Evolutionary conservation across 106 monocot species (phyloP).

Genomic region (Dendrobium nobile): DNA sequence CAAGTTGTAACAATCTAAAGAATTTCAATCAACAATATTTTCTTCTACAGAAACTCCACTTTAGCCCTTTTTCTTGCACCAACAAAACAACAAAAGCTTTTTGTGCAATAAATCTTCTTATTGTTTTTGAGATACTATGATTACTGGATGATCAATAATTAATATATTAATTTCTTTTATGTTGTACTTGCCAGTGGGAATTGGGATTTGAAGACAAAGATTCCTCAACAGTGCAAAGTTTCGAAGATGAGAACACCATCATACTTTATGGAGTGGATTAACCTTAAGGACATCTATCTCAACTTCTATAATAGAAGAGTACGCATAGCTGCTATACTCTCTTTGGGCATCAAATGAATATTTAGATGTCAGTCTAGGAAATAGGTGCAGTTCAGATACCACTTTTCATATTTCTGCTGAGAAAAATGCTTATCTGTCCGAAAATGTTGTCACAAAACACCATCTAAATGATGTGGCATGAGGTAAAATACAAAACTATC

Average conservation of each 20-base stretch:
- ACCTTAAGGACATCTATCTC: slow-evolving; percentile 90
- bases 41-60: not conserved
- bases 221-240: slow-evolving; percentile 79
- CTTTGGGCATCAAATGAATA: not conserved
- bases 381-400: not conserved
- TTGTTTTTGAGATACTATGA: not conserved
- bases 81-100: not conserved
- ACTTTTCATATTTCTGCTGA: not conserved
- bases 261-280: slow-evolving; percentile 98
- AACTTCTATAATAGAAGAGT: slow-evolving; percentile 87
- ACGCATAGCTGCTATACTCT: slow-evolving; percentile 8
- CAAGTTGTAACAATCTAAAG: not conserved
- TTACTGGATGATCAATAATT: not conserved
- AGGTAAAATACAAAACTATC: not conserved
- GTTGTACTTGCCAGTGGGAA: slow-evolving; percentile 52
- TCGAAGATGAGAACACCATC: slow-evolving; percentile 57
- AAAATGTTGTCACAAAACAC: not conserved
- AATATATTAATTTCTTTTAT: not conserved
- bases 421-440: not conserved
- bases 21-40: not conserved
- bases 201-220: slow-evolving; percentile 98
- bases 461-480: not conserved
- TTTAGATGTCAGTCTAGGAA: not conserved
- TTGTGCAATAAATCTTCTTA: not conserved
- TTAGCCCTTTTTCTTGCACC: not conserved